These are phyloP conservation scores for Triadica sebifera DNA, from an alignment of 345 rosid species.

Conservation along the genomic window DNA sequence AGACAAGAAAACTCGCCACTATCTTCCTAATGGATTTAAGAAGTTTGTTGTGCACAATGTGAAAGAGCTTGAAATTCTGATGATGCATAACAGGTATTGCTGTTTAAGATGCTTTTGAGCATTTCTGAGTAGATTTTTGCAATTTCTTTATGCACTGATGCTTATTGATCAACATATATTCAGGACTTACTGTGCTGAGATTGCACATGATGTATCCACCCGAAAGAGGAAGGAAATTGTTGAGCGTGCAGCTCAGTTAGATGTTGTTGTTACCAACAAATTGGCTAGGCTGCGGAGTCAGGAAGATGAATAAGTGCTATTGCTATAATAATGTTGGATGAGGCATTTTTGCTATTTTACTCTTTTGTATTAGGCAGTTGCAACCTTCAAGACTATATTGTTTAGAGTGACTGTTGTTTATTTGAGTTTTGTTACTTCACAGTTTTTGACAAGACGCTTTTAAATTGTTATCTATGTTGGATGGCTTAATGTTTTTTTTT, in stretches of 20 bases:
- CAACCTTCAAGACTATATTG: constrained; percentile 11
- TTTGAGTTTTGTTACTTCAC: not conserved
- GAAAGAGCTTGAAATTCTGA: constrained; percentile 54
- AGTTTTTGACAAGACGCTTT: not conserved
- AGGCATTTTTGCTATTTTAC: constrained; percentile 4
- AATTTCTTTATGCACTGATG: not conserved
- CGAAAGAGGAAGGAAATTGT: constrained; percentile 64
- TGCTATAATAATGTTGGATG: not conserved
- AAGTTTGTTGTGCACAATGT: constrained; percentile 61
- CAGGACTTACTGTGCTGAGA: constrained; percentile 73
- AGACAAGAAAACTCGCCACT: constrained; percentile 67
- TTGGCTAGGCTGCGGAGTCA: constrained; percentile 74
- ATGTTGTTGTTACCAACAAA: constrained; percentile 65
- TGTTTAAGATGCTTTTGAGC: not conserved
- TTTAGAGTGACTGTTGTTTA: constrained; percentile 6
- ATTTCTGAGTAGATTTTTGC: not conserved
- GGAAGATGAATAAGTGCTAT: constrained; percentile 51
- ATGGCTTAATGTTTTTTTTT: no score
- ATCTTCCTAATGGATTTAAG: constrained; percentile 68
- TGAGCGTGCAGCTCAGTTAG: constrained; percentile 62
- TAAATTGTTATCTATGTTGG: no score
- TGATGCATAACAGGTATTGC: constrained; percentile 67
- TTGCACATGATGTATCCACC: constrained; percentile 61
- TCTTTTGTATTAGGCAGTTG: constrained; percentile 12
- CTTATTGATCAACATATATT: not conserved